Percentiles rank a stretch among this genome's conserved stretches.
Conservation (phyloP, 306 rosid genomes). For the Prunus salicina region DNA sequence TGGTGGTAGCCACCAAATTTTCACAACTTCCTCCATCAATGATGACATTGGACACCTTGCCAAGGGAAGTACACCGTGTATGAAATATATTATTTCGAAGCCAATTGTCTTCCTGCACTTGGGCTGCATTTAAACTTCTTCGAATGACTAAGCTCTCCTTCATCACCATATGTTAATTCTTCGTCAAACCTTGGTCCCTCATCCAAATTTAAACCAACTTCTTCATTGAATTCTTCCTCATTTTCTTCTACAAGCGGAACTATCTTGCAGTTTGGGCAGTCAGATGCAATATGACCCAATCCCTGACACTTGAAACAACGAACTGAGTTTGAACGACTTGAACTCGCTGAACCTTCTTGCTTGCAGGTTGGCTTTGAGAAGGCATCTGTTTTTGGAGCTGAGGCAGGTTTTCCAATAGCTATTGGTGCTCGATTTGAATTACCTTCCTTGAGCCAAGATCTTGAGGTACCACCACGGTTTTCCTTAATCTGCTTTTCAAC, state of each 20-base stretch:
- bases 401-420: neutral
- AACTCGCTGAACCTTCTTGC: neutral
- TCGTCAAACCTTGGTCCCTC: neutral
- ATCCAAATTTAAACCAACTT: neutral
- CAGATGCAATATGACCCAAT: neutral
- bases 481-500: neutral
- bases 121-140: neutral
- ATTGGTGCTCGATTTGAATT: neutral
- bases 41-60: neutral
- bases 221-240: neutral
- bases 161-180: neutral
- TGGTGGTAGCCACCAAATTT: neutral
- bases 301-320: conserved; percentile 5
- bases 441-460: neutral
- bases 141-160: neutral
- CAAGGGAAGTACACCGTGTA: neutral
- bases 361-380: neutral
- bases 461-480: neutral
- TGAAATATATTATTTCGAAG: neutral
- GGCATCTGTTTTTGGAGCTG: neutral
- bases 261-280: neutral
- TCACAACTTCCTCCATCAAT: neutral
- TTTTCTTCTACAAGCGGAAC: neutral
- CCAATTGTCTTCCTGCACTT: neutral
- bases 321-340: neutral